Evolutionary conservation across 129 eudicot genomes (phyloP).

Genomic region (Artemisia tridentata): DNA sequence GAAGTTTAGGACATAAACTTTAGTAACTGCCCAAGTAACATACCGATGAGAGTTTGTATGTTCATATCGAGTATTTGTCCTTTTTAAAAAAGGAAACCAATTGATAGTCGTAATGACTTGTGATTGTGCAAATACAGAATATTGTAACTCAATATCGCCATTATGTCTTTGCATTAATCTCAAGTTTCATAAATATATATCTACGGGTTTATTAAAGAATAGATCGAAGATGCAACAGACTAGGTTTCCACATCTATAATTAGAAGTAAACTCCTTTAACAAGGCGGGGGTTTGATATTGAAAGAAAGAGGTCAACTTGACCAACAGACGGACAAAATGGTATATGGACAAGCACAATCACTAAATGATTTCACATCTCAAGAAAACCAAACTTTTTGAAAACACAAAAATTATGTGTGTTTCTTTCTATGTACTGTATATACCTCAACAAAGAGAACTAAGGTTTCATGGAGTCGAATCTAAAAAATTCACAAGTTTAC

Average conservation of each 20-base stretch:
- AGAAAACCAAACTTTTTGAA: constrained; percentile 5
- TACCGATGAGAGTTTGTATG: no score
- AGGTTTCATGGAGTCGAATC: not conserved
- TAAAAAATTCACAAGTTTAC: constrained; percentile 19
- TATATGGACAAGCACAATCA: not conserved
- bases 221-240: not conserved
- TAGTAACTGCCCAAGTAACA: no score
- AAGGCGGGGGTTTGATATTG: not conserved
- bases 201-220: no score
- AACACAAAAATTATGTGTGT: constrained; percentile 5
- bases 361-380: constrained; percentile 6
- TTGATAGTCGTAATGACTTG: no score
- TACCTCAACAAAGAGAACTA: not conserved
- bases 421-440: not conserved
- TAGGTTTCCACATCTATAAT: not conserved
- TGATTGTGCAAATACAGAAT: no score
- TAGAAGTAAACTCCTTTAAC: not conserved
- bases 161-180: no score
- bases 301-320: not conserved
- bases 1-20: no score
- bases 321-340: not conserved
- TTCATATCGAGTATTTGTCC: no score
- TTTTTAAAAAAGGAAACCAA: no score
- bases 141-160: no score
- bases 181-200: no score